phyloP scores from a whole-genome alignment of 2,329 filamentous ascomycete genomes.

The Colletotrichum scovillei region DNA sequence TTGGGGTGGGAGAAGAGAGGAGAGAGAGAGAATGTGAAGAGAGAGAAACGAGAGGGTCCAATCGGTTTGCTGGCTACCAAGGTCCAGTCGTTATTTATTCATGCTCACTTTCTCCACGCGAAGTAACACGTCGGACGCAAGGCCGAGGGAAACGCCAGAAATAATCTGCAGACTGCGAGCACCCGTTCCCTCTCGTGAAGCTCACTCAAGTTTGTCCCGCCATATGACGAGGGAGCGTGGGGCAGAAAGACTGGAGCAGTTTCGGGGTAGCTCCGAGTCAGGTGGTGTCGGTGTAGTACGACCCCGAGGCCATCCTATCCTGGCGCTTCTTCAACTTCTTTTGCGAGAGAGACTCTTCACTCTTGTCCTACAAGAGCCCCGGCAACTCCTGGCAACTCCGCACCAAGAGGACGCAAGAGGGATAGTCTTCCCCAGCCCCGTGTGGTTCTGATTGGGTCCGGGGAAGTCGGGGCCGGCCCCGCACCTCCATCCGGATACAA shows the following conservation, averaged over 20 bases:
- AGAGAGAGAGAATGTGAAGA: not conserved
- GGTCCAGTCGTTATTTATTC: slow-evolving; percentile 29
- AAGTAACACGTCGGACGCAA: slow-evolving; percentile 16
- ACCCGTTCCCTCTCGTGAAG: slow-evolving; percentile 24
- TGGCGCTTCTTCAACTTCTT: slow-evolving; percentile 1
- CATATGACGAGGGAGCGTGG: slow-evolving; percentile 31
- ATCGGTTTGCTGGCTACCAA: not conserved
- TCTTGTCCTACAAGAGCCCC: no score
- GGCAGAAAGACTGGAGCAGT: slow-evolving; percentile 6
- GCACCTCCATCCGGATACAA: not conserved
- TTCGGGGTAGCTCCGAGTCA: slow-evolving; percentile 35
- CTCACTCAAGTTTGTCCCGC: slow-evolving; percentile 15
- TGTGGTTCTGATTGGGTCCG: slow-evolving; percentile 12
- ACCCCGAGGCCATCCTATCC: slow-evolving; percentile 16
- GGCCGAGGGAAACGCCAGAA: slow-evolving; percentile 12
- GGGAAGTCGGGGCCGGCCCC: slow-evolving; percentile 32
- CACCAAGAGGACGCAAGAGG: slow-evolving; percentile 1
- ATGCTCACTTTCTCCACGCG: slow-evolving; percentile 21
- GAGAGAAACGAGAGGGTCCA: not conserved
- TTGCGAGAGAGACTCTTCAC: not conserved
- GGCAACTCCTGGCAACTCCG: slow-evolving; percentile 11
- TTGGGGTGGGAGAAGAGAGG: not conserved
- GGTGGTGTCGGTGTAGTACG: slow-evolving; percentile 19
- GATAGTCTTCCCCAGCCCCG: slow-evolving; percentile 9
- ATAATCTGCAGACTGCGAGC: slow-evolving; percentile 1